These are phyloP conservation scores for Dioscorea alata DNA, from an alignment of 106 monocot species.

Conservation along the genomic window DNA sequence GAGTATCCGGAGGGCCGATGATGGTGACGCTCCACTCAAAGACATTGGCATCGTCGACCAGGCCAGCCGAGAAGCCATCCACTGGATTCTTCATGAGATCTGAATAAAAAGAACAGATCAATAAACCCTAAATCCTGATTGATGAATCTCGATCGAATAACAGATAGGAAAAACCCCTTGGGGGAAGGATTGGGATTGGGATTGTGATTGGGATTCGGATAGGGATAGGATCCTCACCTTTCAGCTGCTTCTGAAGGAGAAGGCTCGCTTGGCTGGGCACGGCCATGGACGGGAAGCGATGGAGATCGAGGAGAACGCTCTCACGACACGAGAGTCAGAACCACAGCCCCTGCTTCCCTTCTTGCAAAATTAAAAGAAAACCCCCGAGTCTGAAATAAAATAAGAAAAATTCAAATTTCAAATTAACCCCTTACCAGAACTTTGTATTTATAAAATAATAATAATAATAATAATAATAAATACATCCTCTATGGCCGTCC, in stretches of 20 bases:
- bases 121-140: background rate
- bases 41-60: constrained; percentile 21
- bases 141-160: background rate
- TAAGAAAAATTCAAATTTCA: too few species aligned
- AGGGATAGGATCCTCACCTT: constrained; percentile 20
- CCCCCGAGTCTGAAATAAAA: too few species aligned
- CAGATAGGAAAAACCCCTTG: background rate
- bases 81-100: constrained; percentile 25
- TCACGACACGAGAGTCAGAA: too few species aligned
- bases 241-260: constrained; percentile 55
- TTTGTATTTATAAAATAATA: too few species aligned
- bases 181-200: background rate
- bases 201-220: background rate
- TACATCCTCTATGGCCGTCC: too few species aligned
- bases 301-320: background rate
- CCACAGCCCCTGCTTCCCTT: too few species aligned
- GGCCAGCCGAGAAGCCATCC: constrained; percentile 26
- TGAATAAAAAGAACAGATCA: constrained; percentile 1
- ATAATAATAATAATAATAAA: too few species aligned
- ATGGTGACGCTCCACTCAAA: constrained; percentile 29
- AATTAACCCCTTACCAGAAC: too few species aligned
- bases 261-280: constrained; percentile 44
- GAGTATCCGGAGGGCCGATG: constrained; percentile 24
- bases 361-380: too few species aligned
- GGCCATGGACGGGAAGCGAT: constrained; percentile 23